Evolutionary conservation across 306 rosid genomes (phyloP), one percentile per base, ranked within the genome.

Genomic region (Ceratonia siliqua): DNA sequence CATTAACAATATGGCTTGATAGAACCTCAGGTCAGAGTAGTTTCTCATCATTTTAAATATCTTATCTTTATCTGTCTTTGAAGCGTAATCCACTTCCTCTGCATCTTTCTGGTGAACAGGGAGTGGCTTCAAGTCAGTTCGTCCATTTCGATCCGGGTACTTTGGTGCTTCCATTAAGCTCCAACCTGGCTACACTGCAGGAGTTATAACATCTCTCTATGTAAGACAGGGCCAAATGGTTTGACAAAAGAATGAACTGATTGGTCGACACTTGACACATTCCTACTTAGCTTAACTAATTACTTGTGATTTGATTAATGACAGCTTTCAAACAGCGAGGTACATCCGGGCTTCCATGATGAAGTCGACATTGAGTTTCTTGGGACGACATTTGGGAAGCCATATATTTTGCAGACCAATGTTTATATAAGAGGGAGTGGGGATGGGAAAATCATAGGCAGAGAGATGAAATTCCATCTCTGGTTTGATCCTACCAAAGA

Each of bases 341-440:
- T 95, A 52, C 97, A 94, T 81, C 99, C 96, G 0, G 99, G 99
- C 6, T 86, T 79, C 82, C 99, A 94, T 71, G 99, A 94, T 71
- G 99, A 94, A 78, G 99, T 94, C 42, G 99, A 94, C 84, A 92
- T 94, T 36, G 99, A 94, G 67, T 94, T 94, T 79, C 83, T 94
- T 18, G 99, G 99, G 62, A 94, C 99, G 5, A 94, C 99, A 75
- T 90, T 94, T 75, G 99, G 96, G 36, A 94, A 92, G 81, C 97
- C 99, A 6, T 94, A 94, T 22, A 94, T 97, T 10, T 81, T 94
- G 49, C 99, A 94, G 48, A 94, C 99, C 21, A 94, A 94, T 85
- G 93, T 94, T 18, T 94, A 94, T 59, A 87, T 94, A 56, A 90
- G 96, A 84, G 99, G 99, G 45, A 92, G 92, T 78, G 99, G 99